Percentiles rank a stretch among this genome's conserved stretches.
These are phyloP conservation scores for Cercophora sp. DNA, from an alignment of 495 filamentous ascomycete genomes.

Conservation along the genomic window DNA sequence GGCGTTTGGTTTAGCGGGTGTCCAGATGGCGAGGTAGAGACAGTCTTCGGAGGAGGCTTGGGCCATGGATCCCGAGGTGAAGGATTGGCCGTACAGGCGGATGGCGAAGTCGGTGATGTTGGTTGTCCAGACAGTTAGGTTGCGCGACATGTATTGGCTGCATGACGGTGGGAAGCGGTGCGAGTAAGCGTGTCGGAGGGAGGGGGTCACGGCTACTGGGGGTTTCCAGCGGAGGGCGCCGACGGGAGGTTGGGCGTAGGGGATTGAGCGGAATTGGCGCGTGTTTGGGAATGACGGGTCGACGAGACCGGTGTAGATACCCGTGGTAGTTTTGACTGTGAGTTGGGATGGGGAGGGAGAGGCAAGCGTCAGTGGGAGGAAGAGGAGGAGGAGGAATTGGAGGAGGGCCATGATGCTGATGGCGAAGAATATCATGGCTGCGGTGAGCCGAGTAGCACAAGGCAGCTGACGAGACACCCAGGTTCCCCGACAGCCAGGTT, in stretches of 20 bases:
- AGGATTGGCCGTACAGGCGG: slow-evolving; percentile 28
- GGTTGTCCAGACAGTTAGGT: slow-evolving; percentile 31
- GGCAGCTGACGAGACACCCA: too few relatives aligned
- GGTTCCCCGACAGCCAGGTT: too few relatives aligned
- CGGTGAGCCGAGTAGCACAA: too few relatives aligned
- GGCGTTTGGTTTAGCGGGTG: slow-evolving; percentile 28
- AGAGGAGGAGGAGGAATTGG: not conserved
- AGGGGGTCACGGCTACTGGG: slow-evolving; percentile 29
- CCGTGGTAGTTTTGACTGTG: slow-evolving; percentile 31
- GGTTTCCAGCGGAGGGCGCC: slow-evolving; percentile 39
- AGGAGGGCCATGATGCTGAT: not conserved
- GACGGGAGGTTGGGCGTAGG: slow-evolving; percentile 41
- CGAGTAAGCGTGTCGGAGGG: slow-evolving; percentile 27
- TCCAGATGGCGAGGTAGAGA: slow-evolving; percentile 52
- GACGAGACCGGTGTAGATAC: slow-evolving; percentile 37
- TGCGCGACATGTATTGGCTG: slow-evolving; percentile 31
- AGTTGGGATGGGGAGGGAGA: slow-evolving; percentile 10
- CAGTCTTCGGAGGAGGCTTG: slow-evolving; percentile 47
- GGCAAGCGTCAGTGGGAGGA: not conserved
- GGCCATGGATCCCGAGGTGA: slow-evolving; percentile 28
- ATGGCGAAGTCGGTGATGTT: slow-evolving; percentile 34
- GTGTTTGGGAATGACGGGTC: slow-evolving; percentile 32
- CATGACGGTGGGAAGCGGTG: slow-evolving; percentile 35
- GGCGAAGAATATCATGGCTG: too few relatives aligned
- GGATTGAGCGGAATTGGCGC: slow-evolving; percentile 45